Evolutionary conservation across 331 rosid species (phyloP).

Genomic region (Quercus phellos): DNA sequence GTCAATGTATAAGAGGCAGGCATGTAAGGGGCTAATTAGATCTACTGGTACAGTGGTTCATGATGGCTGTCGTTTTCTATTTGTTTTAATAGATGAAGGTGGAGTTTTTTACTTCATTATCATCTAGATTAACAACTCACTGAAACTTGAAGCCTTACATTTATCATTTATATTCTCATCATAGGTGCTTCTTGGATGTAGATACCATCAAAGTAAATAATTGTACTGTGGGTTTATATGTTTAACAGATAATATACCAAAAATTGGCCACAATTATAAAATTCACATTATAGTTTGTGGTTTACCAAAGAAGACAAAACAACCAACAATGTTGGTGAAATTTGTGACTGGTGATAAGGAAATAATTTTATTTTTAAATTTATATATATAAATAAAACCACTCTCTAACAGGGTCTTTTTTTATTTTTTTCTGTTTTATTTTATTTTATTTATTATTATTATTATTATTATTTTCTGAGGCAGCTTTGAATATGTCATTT

Average conservation of each 20-base stretch:
- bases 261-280: background rate
- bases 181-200: background rate
- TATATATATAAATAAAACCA: too few relatives aligned
- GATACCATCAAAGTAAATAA: background rate
- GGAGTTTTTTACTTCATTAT: background rate
- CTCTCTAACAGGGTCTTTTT: background rate
- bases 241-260: background rate
- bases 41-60: too few relatives aligned
- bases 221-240: background rate
- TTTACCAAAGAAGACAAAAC: background rate
- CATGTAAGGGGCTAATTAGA: background rate
- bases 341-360: background rate
- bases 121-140: background rate
- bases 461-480: background rate
- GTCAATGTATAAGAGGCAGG: background rate
- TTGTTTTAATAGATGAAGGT: background rate
- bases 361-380: too few relatives aligned
- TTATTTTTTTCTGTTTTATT: background rate
- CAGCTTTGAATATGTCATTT: background rate
- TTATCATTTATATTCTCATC: background rate
- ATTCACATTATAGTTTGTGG: background rate
- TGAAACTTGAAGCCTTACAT: background rate
- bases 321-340: background rate
- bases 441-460: too few relatives aligned
- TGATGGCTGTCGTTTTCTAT: background rate